These are phyloP conservation scores for Ensete ventricosum DNA, from an alignment of 176 grass and related monocot genomes.

Conservation along the genomic window DNA sequence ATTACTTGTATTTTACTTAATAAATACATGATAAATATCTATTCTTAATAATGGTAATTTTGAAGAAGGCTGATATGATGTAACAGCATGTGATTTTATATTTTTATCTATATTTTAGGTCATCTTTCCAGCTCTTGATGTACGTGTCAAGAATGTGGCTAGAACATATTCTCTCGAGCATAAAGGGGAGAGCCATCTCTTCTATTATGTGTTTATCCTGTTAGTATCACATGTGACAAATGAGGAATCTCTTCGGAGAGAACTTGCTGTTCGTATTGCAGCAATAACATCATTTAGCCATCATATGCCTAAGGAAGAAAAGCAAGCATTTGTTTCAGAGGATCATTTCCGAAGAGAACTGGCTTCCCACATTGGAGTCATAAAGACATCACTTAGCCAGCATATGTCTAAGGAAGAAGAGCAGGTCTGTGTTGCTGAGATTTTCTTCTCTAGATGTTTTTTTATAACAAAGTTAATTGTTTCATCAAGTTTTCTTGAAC, in stretches of 20 bases:
- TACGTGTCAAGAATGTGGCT: constrained; percentile 86
- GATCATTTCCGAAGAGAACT: constrained; percentile 53
- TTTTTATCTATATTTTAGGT: constrained; percentile 39
- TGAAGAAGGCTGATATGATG: not conserved
- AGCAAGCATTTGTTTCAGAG: constrained; percentile 11
- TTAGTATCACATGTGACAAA: constrained; percentile 43
- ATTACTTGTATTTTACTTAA: not conserved
- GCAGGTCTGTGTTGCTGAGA: constrained; percentile 35
- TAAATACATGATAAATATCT: not conserved
- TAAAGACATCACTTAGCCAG: constrained; percentile 59
- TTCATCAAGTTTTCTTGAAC: not conserved
- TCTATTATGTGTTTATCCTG: constrained; percentile 49
- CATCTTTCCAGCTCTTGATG: constrained; percentile 86
- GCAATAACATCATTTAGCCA: constrained; percentile 2
- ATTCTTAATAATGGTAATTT: not conserved
- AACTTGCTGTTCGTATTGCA: constrained; percentile 7
- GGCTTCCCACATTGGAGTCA: constrained; percentile 68
- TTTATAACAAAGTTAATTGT: not conserved
- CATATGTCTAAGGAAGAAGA: constrained; percentile 99
- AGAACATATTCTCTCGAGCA: constrained; percentile 84
- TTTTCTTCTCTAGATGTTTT: not conserved
- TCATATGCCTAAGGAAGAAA: constrained; percentile 9
- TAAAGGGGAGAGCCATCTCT: constrained; percentile 67
- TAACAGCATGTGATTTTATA: not conserved
- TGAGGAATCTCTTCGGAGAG: constrained; percentile 22